Evolutionary conservation across 768 basidiomycete species (phyloP).

Genomic region (Boletus sensibilis): DNA sequence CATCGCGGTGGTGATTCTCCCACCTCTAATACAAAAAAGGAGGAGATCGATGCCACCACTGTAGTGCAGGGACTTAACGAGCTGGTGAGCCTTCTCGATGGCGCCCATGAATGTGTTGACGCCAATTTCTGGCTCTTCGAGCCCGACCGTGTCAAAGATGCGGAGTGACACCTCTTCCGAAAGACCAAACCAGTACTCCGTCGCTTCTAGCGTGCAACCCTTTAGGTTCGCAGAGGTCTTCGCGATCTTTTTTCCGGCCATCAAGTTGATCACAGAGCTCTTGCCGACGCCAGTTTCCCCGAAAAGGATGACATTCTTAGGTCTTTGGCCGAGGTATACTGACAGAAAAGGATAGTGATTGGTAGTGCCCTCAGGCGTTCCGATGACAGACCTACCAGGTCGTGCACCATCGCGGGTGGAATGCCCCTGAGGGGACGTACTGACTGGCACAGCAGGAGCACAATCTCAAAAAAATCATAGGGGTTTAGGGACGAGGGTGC

Average conservation of each 20-base stretch:
- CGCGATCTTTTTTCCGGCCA: background rate
- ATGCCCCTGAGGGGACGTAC: background rate
- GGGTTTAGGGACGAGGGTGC: background rate
- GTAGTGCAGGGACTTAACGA: background rate
- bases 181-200: background rate
- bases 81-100: constrained; percentile 11
- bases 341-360: background rate
- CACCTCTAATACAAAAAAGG: constrained; percentile 11
- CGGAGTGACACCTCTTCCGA: background rate
- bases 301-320: constrained; percentile 6
- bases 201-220: background rate
- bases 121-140: constrained; percentile 10
- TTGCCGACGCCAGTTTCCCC: constrained; percentile 10
- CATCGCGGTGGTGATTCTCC: constrained; percentile 1
- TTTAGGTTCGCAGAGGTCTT: background rate
- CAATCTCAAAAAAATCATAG: background rate
- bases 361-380: background rate
- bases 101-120: constrained; percentile 1
- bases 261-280: constrained; percentile 12
- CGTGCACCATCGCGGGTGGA: background rate
- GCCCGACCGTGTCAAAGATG: constrained; percentile 10
- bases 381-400: background rate
- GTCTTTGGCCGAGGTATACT: background rate
- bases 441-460: background rate
- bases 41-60: constrained; percentile 16